phyloP scores from a whole-genome alignment of 768 basidiomycete species.

The Russula virescens region DNA sequence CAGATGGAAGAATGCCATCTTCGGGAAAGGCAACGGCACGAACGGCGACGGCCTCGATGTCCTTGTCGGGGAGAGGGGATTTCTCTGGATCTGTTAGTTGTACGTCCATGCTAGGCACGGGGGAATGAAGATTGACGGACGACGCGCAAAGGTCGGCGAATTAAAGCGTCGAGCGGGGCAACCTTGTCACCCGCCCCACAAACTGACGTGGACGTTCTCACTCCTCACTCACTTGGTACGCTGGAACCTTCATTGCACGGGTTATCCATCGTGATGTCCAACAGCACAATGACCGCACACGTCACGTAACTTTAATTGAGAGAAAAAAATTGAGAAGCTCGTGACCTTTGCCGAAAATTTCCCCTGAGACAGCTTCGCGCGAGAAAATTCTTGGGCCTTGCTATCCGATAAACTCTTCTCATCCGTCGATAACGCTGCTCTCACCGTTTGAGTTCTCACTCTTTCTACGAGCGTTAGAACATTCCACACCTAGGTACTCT shows the following conservation, averaged over 20 bases:
- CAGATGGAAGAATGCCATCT: constrained; percentile 28
- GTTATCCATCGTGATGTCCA: neutral
- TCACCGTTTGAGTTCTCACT: no score
- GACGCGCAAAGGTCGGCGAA: neutral
- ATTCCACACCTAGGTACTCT: neutral
- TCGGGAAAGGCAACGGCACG: constrained; percentile 49
- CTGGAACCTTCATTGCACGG: neutral
- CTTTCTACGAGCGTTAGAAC: neutral
- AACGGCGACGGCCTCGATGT: constrained; percentile 32
- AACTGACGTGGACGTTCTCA: neutral
- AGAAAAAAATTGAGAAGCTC: no score
- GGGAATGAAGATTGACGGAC: neutral
- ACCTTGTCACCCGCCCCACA: neutral
- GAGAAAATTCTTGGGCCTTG: no score
- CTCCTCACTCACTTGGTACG: no score
- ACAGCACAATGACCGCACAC: neutral
- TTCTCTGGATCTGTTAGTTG: constrained; percentile 17
- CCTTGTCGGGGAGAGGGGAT: constrained; percentile 24
- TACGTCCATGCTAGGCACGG: constrained; percentile 6
- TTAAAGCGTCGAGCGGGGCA: neutral
- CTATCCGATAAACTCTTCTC: no score
- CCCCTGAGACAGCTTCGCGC: no score
- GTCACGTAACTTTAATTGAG: neutral
- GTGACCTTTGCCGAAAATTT: no score
- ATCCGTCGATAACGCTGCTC: neutral